Percentiles rank a stretch among this genome's conserved stretches.
These are phyloP conservation scores for Acer saccharum DNA, from an alignment of 345 rosid genomes.

Conservation along the genomic window DNA sequence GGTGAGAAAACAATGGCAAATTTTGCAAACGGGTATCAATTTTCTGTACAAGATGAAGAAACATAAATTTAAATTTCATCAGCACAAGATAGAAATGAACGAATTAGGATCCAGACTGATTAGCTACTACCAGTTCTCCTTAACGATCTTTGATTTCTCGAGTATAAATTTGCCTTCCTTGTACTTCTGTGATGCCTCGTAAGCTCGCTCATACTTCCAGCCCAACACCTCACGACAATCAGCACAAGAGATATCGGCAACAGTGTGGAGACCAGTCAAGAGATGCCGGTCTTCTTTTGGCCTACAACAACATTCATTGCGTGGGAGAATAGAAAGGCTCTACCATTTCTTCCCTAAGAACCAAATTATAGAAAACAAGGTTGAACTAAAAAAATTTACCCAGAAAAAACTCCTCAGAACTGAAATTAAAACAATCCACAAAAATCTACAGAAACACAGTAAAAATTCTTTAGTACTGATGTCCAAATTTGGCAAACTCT, in stretches of 20 bases:
- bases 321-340: slow-evolving; percentile 87
- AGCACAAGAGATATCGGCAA: slow-evolving; percentile 69
- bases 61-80: slow-evolving; percentile 14
- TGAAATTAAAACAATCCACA: neutral
- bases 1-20: slow-evolving; percentile 18
- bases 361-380: slow-evolving; percentile 22
- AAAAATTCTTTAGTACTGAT: neutral
- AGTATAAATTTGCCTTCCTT: slow-evolving; percentile 90
- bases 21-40: slow-evolving; percentile 17
- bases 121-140: slow-evolving; percentile 82
- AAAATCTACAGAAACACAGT: neutral
- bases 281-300: slow-evolving; percentile 72
- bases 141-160: slow-evolving; percentile 77
- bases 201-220: slow-evolving; percentile 88
- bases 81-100: no score
- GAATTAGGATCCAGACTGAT: neutral
- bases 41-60: slow-evolving; percentile 30
- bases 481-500: neutral
- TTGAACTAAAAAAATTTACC: slow-evolving; percentile 1
- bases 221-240: slow-evolving; percentile 79
- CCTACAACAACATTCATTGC: slow-evolving; percentile 76
- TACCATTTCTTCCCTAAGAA: slow-evolving; percentile 77
- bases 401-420: neutral
- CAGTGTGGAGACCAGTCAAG: slow-evolving; percentile 83
- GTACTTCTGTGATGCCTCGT: slow-evolving; percentile 69